Base-by-base conservation (phyloP, 2,329 filamentous ascomycete species). In the Phialemonium atrogriseum region DNA sequence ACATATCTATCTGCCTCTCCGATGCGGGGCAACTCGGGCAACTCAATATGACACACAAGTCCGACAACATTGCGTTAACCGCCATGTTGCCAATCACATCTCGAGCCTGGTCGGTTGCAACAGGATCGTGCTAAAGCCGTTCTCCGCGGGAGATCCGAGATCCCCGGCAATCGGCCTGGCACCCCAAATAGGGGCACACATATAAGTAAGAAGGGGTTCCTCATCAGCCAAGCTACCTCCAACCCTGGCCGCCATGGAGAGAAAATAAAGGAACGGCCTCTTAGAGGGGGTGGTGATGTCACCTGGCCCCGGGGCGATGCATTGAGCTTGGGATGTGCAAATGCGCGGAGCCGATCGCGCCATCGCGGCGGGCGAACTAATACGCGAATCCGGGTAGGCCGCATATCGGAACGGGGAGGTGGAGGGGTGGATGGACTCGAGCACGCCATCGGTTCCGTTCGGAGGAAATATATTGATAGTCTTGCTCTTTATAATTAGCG, bases 331-430 rank as follows among this genome's bases (percentile, higher is more conserved):
- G 14, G 34, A 45, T 50, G 45, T 41, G 49, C 46, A 29, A 45
- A 50, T 45, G 43, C 42, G 38, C 34, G 37, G 39, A 36, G 35
- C 18, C 20, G 35, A 49, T 48, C 39, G 43, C 45, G 46, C 40
- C 39, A 50, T 50, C 43, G 38, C 34, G 14, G 13, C 21, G 21
- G 3, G 10, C 29, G 29, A 28, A n/a, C n/a, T n/a, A n/a, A n/a
- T n/a, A n/a, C n/a, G n/a, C n/a, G n/a, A n/a, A n/a, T n/a, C n/a
- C n/a, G n/a, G n/a, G n/a, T n/a, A n/a, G n/a, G n/a, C n/a, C n/a
- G n/a, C n/a, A n/a, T n/a, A n/a, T n/a, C n/a, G n/a, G n/a, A n/a
- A n/a, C n/a, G n/a, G n/a, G n/a, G n/a, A n/a, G n/a, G n/a, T n/a
- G n/a, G n/a, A n/a, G n/a, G n/a, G n/a, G n/a, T n/a, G n/a, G n/a